phyloP scores from a whole-genome alignment of 768 basidiomycete genomes.

The Sporobolomyces roseus region DNA sequence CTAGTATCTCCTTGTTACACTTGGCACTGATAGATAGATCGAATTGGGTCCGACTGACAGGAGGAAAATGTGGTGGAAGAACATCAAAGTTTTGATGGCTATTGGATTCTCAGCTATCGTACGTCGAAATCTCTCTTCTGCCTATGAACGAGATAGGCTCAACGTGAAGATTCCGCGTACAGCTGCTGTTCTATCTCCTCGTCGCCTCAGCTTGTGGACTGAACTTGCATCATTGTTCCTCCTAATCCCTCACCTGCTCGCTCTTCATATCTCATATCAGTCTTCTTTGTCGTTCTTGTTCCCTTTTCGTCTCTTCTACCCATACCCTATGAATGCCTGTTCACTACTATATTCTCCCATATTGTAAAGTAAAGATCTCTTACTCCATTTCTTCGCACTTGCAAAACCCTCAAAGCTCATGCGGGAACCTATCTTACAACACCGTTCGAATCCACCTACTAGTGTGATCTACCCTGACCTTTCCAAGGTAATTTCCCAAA shows the following conservation, averaged over 20 bases:
- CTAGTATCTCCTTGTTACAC: too few species aligned
- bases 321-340: too few species aligned
- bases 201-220: constrained; percentile 86
- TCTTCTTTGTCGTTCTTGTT: not conserved
- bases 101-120: constrained; percentile 55
- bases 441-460: too few species aligned
- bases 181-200: constrained; percentile 76
- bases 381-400: too few species aligned
- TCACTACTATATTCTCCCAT: too few species aligned
- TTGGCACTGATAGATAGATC: too few species aligned
- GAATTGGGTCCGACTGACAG: constrained; percentile 18
- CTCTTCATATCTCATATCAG: not conserved
- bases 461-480: constrained; percentile 17
- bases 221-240: constrained; percentile 51
- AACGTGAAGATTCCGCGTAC: not conserved
- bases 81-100: constrained; percentile 49
- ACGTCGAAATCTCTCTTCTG: constrained; percentile 46
- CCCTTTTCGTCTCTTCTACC: not conserved
- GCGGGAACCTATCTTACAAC: too few species aligned
- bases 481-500: constrained; percentile 74
- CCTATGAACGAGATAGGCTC: not conserved
- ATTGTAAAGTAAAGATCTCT: too few species aligned
- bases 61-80: constrained; percentile 53
- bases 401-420: too few species aligned
- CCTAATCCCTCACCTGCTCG: not conserved